Conservation (phyloP, 108 stramenopile genomes). For the Conticribra guillardii region DNA sequence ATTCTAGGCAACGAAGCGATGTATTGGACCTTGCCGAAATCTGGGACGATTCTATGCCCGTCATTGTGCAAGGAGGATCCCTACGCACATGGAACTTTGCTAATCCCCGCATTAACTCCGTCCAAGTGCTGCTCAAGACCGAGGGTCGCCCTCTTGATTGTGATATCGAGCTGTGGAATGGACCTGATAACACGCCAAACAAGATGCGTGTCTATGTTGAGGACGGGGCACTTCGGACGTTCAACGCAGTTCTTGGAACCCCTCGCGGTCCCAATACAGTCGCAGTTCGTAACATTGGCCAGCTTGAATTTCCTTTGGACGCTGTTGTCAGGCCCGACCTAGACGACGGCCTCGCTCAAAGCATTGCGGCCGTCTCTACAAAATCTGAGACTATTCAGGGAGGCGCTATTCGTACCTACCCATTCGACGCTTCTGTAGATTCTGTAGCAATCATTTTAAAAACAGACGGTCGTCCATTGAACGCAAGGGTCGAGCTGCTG, state of each 20-base stretch:
- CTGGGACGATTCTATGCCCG: conserved; percentile 51
- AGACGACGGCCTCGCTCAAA: conserved; percentile 50
- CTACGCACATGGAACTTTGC: conserved; percentile 80
- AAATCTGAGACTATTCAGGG: conserved; percentile 70
- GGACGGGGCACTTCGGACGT: conserved; percentile 76
- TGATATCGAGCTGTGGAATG: conserved; percentile 79
- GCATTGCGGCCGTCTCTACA: conserved; percentile 49
- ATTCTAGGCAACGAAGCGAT: not conserved
- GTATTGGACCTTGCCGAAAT: conserved; percentile 11
- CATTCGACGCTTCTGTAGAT: conserved; percentile 71
- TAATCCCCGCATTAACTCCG: conserved; percentile 58
- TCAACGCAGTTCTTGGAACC: conserved; percentile 72
- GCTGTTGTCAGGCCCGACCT: conserved; percentile 66
- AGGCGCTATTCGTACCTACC: conserved; percentile 75
- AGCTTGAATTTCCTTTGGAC: conserved; percentile 77
- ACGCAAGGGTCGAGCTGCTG: conserved; percentile 78
- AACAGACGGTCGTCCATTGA: conserved; percentile 83
- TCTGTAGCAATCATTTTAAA: conserved; percentile 68
- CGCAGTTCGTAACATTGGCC: conserved; percentile 79
- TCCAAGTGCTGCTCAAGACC: conserved; percentile 74
- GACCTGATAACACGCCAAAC: conserved; percentile 81
- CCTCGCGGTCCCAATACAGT: conserved; percentile 81
- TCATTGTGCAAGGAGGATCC: conserved; percentile 74
- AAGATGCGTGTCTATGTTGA: conserved; percentile 83
- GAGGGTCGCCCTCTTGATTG: conserved; percentile 83